A percentile compares a stretch with the other conserved stretches of the same genome.
Evolutionary conservation across 78 protist genomes (phyloP).

Genomic region (Dictyostelium intermedium): DNA sequence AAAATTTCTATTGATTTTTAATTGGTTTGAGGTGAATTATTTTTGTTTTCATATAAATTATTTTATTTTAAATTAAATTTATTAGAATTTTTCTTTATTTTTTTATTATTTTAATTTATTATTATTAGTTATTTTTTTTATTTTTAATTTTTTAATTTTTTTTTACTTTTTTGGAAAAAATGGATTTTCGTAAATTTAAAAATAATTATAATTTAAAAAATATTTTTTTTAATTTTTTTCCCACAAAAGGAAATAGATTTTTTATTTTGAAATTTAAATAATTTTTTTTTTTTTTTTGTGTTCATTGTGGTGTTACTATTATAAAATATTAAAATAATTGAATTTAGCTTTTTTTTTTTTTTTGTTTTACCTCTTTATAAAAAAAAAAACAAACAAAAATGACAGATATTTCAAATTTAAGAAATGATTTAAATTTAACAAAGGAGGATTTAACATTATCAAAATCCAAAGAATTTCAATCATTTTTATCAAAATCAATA

Average conservation of each 20-base stretch:
- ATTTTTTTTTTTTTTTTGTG: neutral
- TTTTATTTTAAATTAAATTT: too few relatives aligned
- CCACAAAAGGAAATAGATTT: neutral
- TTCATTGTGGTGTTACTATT: neutral
- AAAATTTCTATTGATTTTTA: too few relatives aligned
- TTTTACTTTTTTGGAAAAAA: neutral
- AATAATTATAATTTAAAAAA: neutral
- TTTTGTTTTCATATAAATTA: too few relatives aligned
- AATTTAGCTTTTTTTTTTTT: too few relatives aligned
- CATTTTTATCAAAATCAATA: neutral
- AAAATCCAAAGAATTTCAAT: conserved; percentile 14
- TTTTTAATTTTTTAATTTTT: too few relatives aligned
- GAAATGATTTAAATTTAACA: neutral
- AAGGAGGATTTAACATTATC: neutral
- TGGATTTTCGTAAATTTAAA: neutral
- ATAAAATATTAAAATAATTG: too few relatives aligned
- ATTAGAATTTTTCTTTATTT: too few relatives aligned
- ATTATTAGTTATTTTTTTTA: too few relatives aligned
- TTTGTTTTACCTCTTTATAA: neutral
- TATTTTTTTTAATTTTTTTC: neutral
- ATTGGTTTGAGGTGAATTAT: too few relatives aligned
- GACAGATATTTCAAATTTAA: neutral
- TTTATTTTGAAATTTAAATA: neutral
- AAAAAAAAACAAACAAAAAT: neutral
- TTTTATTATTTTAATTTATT: too few relatives aligned